phyloP scores from a whole-genome alignment of 1,284 basidiomycete species.

The Cryptococcus floricola region DNA sequence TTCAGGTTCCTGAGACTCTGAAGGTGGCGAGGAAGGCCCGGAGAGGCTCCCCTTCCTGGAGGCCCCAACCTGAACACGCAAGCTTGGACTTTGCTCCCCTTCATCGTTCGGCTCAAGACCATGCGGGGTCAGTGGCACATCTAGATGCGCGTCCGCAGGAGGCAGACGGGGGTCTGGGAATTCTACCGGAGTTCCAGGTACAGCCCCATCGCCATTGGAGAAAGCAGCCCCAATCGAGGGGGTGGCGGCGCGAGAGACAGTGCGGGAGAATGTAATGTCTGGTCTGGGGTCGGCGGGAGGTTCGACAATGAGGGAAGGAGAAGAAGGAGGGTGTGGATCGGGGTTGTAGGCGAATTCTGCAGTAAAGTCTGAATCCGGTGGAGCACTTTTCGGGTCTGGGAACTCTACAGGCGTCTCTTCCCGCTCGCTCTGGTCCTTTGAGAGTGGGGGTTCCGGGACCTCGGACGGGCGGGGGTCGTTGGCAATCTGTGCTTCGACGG shows the following conservation, averaged over 20 bases:
- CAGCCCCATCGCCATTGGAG: not conserved
- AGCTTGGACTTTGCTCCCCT: not conserved
- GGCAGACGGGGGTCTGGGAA: conserved; percentile 15
- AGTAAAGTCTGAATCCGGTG: not conserved
- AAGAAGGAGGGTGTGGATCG: not conserved
- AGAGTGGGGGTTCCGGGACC: too few species aligned
- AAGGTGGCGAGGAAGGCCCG: too few species aligned
- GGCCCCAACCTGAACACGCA: not conserved
- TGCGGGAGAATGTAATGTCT: conserved; percentile 3
- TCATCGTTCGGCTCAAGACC: conserved; percentile 1
- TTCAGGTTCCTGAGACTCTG: too few species aligned
- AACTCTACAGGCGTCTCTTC: conserved; percentile 1
- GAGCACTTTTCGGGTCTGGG: conserved; percentile 7
- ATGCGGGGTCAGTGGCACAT: conserved; percentile 13
- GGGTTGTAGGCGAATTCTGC: conserved; percentile 4
- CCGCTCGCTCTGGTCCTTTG: not conserved
- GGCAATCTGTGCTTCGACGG: not conserved
- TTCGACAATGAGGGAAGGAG: conserved; percentile 19
- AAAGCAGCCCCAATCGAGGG: not conserved
- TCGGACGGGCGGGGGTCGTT: not conserved
- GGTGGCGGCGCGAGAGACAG: conserved; percentile 4
- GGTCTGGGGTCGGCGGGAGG: conserved; percentile 3
- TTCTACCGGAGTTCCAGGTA: conserved; percentile 12
- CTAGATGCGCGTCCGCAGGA: conserved; percentile 11
- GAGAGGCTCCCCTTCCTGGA: not conserved